These are phyloP conservation scores for Serendipita vermifera DNA, from an alignment of 768 basidiomycete species.

Conservation along the genomic window DNA sequence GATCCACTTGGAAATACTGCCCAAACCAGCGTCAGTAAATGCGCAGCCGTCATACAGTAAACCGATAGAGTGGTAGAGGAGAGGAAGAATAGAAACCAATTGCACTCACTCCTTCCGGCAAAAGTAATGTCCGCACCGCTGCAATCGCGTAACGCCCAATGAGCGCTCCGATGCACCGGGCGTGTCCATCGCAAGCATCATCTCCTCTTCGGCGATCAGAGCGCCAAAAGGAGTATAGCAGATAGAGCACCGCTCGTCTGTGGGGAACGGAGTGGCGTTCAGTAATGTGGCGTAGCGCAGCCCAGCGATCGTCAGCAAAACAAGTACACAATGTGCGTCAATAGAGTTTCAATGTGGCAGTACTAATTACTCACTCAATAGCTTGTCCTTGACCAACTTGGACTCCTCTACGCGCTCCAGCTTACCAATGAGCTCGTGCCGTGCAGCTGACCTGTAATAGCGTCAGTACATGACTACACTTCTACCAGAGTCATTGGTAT, in stretches of 20 bases:
- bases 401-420: slow-evolving; percentile 1
- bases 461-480: too few relatives aligned
- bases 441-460: background rate
- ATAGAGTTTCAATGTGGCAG: too few relatives aligned
- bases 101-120: slow-evolving; percentile 10
- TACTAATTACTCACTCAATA: slow-evolving; percentile 3
- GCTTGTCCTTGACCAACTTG: background rate
- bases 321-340: too few relatives aligned
- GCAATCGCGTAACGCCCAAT: slow-evolving; percentile 59
- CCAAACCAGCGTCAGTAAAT: background rate
- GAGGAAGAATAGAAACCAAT: background rate
- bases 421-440: slow-evolving; percentile 4
- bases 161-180: slow-evolving; percentile 59
- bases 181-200: slow-evolving; percentile 61
- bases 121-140: slow-evolving; percentile 32
- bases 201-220: slow-evolving; percentile 61
- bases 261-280: background rate
- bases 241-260: slow-evolving; percentile 64
- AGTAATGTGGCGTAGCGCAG: too few relatives aligned
- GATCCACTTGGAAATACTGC: slow-evolving; percentile 8
- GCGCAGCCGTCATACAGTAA: background rate
- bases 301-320: too few relatives aligned
- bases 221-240: slow-evolving; percentile 59
- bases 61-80: background rate
- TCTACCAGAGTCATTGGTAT: too few relatives aligned